Percentiles rank a stretch among this genome's conserved stretches.
These are phyloP conservation scores for Diaporthe aspalathi DNA, from an alignment of 2,329 filamentous ascomycete genomes.

Conservation along the genomic window DNA sequence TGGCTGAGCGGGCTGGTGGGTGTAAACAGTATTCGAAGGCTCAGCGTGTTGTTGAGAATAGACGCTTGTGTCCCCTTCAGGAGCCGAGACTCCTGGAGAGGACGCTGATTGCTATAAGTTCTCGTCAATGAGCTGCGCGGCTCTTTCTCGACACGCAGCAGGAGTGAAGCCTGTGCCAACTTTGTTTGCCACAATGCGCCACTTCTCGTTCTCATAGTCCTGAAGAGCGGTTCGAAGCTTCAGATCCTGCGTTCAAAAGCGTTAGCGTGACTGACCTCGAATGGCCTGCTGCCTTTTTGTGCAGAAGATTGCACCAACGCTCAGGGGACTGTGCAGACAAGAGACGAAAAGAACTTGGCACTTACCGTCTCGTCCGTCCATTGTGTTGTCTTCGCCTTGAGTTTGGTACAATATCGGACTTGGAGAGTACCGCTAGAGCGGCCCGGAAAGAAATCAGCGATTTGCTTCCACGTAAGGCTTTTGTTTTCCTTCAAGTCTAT, in stretches of 20 bases:
- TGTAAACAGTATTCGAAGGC: conserved; percentile 37
- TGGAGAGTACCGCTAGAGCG: conserved; percentile 90
- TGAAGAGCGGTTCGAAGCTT: conserved; percentile 81
- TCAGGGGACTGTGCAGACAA: not conserved
- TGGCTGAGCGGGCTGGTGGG: conserved; percentile 31
- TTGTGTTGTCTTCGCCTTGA: conserved; percentile 91
- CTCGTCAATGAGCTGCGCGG: conserved; percentile 68
- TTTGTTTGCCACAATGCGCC: conserved; percentile 91
- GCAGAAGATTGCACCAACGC: not conserved
- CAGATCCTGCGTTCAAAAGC: conserved; percentile 67
- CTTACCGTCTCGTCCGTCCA: conserved; percentile 95
- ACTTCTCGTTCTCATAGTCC: conserved; percentile 91
- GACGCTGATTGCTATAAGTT: conserved; percentile 68
- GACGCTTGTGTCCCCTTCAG: conserved; percentile 59
- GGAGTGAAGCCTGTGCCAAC: conserved; percentile 92
- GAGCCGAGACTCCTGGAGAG: conserved; percentile 59
- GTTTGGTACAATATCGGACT: conserved; percentile 93
- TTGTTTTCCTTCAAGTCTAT: conserved; percentile 95
- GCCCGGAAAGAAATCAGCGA: conserved; percentile 94
- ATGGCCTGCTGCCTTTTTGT: not conserved
- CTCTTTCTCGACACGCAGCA: conserved; percentile 85
- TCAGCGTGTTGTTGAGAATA: conserved; percentile 50
- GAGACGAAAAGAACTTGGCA: conserved; percentile 28
- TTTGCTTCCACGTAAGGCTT: conserved; percentile 96
- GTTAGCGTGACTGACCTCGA: conserved; percentile 2